phyloP scores from a whole-genome alignment of 1,284 basidiomycete genomes.

The Tilletiaria anomala region DNA sequence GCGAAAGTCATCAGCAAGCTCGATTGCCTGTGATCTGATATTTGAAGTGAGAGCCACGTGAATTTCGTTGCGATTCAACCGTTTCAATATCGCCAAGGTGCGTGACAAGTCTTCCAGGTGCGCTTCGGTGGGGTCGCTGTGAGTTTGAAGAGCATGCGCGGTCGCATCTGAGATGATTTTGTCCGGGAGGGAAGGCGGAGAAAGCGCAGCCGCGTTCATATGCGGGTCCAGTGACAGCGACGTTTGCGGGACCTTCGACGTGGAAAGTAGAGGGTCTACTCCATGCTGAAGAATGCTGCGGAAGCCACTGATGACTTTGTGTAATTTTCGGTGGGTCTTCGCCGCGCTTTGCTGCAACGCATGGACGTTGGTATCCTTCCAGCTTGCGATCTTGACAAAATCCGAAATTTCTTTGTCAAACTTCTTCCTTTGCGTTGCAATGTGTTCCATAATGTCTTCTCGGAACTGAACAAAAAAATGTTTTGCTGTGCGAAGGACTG shows the following conservation, averaged over 20 bases:
- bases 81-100: conserved; percentile 14
- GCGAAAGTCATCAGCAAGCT: conserved; percentile 62
- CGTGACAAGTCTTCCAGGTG: conserved; percentile 13
- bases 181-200: too few species aligned
- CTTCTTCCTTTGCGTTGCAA: conserved; percentile 46
- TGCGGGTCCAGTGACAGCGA: too few species aligned
- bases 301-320: conserved; percentile 82
- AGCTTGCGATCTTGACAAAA: conserved; percentile 87
- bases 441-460: not conserved
- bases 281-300: conserved; percentile 73
- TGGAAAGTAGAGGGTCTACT: conserved; percentile 36
- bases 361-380: conserved; percentile 93
- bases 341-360: conserved; percentile 83
- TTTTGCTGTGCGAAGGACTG: not conserved
- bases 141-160: too few species aligned
- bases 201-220: too few species aligned
- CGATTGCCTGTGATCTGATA: conserved; percentile 43
- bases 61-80: not conserved
- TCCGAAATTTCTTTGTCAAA: conserved; percentile 70
- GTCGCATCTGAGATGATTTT: too few species aligned
- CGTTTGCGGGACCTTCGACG: too few species aligned
- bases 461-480: not conserved
- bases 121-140: too few species aligned
- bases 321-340: conserved; percentile 77
- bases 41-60: not conserved